phyloP scores from a whole-genome alignment of 768 basidiomycete genomes.

The Postia placenta region DNA sequence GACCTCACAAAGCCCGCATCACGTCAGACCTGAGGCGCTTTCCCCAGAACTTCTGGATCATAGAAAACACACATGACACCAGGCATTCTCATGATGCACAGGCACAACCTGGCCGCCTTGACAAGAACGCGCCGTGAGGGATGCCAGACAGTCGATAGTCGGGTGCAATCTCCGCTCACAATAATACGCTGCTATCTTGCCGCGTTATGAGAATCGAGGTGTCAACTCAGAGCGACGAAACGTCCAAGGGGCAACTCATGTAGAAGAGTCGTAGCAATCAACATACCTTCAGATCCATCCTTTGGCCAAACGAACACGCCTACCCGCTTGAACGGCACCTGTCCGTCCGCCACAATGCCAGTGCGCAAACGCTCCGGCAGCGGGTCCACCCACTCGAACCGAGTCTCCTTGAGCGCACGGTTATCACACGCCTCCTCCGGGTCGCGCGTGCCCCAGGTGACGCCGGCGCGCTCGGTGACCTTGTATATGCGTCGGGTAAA shows the following conservation, averaged over 20 bases:
- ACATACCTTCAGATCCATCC: conserved; percentile 17
- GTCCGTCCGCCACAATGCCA: conserved; percentile 35
- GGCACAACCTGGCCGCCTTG: too few species aligned
- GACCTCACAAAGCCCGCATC: too few species aligned
- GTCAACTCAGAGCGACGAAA: background rate
- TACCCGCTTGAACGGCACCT: conserved; percentile 35
- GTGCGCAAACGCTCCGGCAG: conserved; percentile 33
- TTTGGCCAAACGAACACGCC: conserved; percentile 47
- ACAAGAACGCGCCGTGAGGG: too few species aligned
- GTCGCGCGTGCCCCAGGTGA: conserved; percentile 46
- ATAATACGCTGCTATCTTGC: too few species aligned
- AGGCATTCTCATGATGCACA: too few species aligned
- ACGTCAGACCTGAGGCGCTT: too few species aligned
- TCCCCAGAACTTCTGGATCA: too few species aligned
- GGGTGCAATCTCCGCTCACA: too few species aligned
- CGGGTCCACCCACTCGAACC: conserved; percentile 44
- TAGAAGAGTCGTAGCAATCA: too few species aligned
- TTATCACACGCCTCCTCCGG: conserved; percentile 32
- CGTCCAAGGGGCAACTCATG: too few species aligned
- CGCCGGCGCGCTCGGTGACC: conserved; percentile 50
- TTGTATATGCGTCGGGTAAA: conserved; percentile 47
- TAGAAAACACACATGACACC: too few species aligned
- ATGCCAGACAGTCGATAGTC: too few species aligned
- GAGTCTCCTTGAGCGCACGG: conserved; percentile 34
- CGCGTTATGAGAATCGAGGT: background rate